phyloP scores from a whole-genome alignment of 2,329 filamentous ascomycete species.

The Aspergillus candidus region DNA sequence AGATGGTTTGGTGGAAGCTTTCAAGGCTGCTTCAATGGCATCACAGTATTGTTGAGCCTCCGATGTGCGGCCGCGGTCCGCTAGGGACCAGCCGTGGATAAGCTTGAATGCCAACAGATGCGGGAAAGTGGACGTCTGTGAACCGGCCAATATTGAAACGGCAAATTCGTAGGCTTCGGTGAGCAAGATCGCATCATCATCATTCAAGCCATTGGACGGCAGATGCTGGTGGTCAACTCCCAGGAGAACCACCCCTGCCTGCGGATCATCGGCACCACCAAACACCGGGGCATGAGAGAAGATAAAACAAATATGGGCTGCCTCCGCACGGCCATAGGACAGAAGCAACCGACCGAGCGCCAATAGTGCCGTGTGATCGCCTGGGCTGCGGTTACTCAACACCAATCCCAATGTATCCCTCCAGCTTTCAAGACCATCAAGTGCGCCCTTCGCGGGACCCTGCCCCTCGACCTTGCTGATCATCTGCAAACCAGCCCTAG shows the following conservation, averaged over 20 bases:
- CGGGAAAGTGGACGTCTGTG: conserved; percentile 57
- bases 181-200: conserved; percentile 82
- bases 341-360: conserved; percentile 76
- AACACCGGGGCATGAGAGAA: conserved; percentile 73
- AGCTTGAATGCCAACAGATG: conserved; percentile 90
- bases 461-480: conserved; percentile 64
- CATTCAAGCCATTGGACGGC: conserved; percentile 65
- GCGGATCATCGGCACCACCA: conserved; percentile 75
- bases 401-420: conserved; percentile 81
- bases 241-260: conserved; percentile 72
- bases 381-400: conserved; percentile 76
- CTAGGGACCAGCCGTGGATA: conserved; percentile 74
- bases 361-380: conserved; percentile 70
- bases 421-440: conserved; percentile 89
- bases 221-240: conserved; percentile 74
- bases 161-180: conserved; percentile 95
- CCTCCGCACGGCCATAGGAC: conserved; percentile 81
- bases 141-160: conserved; percentile 60
- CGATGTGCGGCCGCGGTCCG: conserved; percentile 72
- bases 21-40: conserved; percentile 67
- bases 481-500: conserved; percentile 85
- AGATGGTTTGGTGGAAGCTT: conserved; percentile 73
- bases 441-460: conserved; percentile 61
- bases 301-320: conserved; percentile 88
- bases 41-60: conserved; percentile 93